Base-by-base conservation (phyloP, 2,329 filamentous ascomycete genomes). In the Ramularia endophylla region DNA sequence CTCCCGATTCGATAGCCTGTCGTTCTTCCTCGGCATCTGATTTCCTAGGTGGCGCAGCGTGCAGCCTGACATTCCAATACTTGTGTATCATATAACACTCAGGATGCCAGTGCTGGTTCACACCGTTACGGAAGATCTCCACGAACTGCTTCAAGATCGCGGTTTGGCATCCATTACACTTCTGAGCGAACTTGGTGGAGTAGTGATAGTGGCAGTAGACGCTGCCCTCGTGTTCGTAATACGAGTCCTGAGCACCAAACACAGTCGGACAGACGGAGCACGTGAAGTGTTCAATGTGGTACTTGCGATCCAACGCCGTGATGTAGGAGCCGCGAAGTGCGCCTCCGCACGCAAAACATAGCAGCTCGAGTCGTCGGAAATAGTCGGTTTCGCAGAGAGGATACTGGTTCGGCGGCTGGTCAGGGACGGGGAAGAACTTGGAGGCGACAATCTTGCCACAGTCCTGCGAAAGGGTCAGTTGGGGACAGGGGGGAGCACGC, bases 31-130 rank as follows among this genome's bases (percentile, higher is more conserved):
- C 52, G 15, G 55, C 55, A 17, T 65, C 63, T 29, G 66, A 61
- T 8, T 64, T 65, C 11, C 65, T 64, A 4, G 66, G 64, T 7
- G 56, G 50, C n/a, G 55, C 41, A 3, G 59, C 57, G 47, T 70
- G 67, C 27, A 98, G 72, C 38, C 92, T 82, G 45, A 98, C 92
- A 61, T 97, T 98, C 92, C 92, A 98, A 66, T 97, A 98, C 60
- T 98, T 98, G 70, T 98, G 92, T 49, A 98, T 98, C 92, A 98
- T 98, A 67, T 98, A 98, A 66, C 92, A 98, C 66, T 98, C 92
- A 2, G 92, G 92, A 62, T 98, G 92, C 92, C 92, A 98, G 63
- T 98, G 92, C 60, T 98, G 92, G 61, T 97, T 95, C 62, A 95
- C 86, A 2, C 90, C 90, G 65, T 97, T 97, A 55, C 92, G 83